These are phyloP conservation scores for Fusarium haematococcum DNA, from an alignment of 2,329 filamentous ascomycete genomes.

Conservation along the genomic window DNA sequence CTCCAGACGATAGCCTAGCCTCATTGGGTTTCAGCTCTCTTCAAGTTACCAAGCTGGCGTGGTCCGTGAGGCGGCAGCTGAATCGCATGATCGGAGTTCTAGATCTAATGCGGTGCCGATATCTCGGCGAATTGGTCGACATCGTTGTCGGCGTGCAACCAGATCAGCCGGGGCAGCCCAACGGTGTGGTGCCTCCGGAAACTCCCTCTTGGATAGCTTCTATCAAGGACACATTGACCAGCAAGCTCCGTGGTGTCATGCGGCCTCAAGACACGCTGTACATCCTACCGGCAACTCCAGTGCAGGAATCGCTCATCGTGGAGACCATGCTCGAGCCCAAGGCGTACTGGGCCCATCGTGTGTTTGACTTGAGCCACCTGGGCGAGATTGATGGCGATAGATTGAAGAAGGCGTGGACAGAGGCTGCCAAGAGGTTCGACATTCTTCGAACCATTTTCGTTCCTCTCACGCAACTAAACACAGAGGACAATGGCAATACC, in stretches of 20 bases:
- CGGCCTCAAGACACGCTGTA: constrained; percentile 2
- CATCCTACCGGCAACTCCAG: constrained; percentile 11
- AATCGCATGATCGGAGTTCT: constrained; percentile 20
- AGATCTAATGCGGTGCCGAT: constrained; percentile 19
- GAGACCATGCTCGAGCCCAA: constrained; percentile 26
- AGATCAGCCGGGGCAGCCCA: not conserved
- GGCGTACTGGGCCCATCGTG: constrained; percentile 26
- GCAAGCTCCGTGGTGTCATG: not conserved
- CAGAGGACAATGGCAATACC: not conserved
- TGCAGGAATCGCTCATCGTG: constrained; percentile 24
- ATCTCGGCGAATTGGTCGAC: constrained; percentile 6
- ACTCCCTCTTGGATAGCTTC: not conserved
- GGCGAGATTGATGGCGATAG: constrained; percentile 1
- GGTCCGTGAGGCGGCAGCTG: constrained; percentile 12
- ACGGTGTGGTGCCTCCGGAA: not conserved
- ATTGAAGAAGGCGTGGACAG: constrained; percentile 19
- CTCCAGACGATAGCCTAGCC: constrained; percentile 15
- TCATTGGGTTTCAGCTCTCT: constrained; percentile 26
- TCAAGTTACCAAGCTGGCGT: constrained; percentile 27
- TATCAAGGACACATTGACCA: not conserved
- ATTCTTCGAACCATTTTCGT: constrained; percentile 20
- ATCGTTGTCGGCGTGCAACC: not conserved
- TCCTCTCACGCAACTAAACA: not conserved
- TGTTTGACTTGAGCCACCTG: constrained; percentile 16
- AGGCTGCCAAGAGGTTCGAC: constrained; percentile 1